phyloP scores from a whole-genome alignment of 2,329 filamentous ascomycete species.

The Phaeosphaeriaceae sp. region DNA sequence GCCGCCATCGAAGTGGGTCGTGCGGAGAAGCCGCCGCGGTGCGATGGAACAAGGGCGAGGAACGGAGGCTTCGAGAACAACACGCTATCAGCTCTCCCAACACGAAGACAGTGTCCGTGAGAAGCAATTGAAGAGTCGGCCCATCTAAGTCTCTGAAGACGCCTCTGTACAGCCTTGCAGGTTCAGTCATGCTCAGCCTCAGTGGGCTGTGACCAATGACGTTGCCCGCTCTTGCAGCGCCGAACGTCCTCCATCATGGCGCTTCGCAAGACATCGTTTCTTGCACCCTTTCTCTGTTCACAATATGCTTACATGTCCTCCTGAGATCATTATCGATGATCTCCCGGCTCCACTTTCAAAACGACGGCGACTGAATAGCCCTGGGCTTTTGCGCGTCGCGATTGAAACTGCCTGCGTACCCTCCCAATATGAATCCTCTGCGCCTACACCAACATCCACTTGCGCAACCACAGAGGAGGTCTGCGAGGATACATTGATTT shows the following conservation, averaged over 20 bases:
- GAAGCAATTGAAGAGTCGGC: neutral
- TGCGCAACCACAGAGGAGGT: neutral
- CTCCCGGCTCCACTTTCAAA: neutral
- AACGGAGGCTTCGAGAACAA: neutral
- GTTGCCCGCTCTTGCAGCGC: neutral
- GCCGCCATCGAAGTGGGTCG: neutral
- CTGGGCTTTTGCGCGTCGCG: no score
- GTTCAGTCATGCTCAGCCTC: neutral
- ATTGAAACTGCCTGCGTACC: neutral
- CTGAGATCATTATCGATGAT: conserved; percentile 1
- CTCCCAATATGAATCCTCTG: neutral
- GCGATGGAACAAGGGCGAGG: neutral
- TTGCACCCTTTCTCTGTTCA: neutral
- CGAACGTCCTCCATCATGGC: neutral
- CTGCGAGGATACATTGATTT: conserved; percentile 1
- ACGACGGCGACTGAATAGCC: conserved; percentile 1
- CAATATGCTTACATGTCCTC: neutral
- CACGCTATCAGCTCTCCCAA: neutral
- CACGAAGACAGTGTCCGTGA: neutral
- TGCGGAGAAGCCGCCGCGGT: neutral
- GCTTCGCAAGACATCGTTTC: neutral
- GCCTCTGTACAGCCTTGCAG: neutral
- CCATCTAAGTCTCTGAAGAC: no score
- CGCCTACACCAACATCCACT: neutral
- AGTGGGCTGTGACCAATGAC: neutral